Conservation (phyloP, 768 basidiomycete genomes). For the Rhizopogon roseolus region DNA sequence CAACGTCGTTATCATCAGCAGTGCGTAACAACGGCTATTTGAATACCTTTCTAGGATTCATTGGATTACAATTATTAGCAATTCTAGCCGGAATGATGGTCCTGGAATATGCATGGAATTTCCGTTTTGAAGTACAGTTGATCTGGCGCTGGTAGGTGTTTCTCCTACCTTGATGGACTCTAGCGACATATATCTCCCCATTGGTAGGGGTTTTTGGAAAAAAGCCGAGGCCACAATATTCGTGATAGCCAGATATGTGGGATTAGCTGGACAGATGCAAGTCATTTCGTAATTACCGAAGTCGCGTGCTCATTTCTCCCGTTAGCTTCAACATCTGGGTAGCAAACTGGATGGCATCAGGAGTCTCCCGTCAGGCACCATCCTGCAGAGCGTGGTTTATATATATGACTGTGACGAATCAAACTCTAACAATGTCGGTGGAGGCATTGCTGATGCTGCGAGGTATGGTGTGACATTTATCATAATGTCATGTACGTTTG, state of each 20-base stretch:
- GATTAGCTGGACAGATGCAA: constrained; percentile 15
- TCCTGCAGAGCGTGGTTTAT: constrained; percentile 13
- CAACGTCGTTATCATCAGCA: too few relatives aligned
- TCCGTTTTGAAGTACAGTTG: constrained; percentile 11
- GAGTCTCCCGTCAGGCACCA: not conserved
- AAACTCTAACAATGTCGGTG: constrained; percentile 10
- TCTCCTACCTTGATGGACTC: not conserved
- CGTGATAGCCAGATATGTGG: constrained; percentile 10
- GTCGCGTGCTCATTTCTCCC: not conserved
- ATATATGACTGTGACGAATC: constrained; percentile 11
- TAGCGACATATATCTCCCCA: not conserved
- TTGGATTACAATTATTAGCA: constrained; percentile 1
- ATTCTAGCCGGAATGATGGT: constrained; percentile 11
- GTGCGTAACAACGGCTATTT: not conserved
- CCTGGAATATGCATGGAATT: constrained; percentile 5
- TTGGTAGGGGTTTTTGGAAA: not conserved
- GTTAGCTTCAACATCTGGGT: constrained; percentile 19
- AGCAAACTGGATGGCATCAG: constrained; percentile 13
- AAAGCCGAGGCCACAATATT: not conserved
- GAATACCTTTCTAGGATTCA: not conserved
- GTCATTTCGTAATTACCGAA: not conserved
- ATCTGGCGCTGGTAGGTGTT: constrained; percentile 19
- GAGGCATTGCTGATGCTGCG: constrained; percentile 13
- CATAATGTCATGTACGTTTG: not conserved
- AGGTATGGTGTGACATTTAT: constrained; percentile 4